Conservation (phyloP, 805 yeast genomes). For the Ogataea henricii region DNA sequence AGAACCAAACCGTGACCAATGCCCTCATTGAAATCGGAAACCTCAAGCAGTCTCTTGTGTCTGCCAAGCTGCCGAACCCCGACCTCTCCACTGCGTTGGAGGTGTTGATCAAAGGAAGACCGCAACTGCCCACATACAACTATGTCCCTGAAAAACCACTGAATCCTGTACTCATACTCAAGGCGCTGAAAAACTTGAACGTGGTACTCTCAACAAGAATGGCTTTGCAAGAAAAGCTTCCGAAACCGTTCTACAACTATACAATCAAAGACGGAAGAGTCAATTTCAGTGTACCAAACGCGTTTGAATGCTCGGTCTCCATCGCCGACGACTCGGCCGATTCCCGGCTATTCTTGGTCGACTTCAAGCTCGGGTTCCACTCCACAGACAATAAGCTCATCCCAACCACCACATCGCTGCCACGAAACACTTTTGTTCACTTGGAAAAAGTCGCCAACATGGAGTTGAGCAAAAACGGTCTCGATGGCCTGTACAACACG, state of each 20-base stretch:
- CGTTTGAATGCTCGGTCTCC: constrained; percentile 78
- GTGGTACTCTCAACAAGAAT: constrained; percentile 71
- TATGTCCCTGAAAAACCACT: constrained; percentile 53
- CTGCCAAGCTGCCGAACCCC: constrained; percentile 91
- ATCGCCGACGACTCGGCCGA: constrained; percentile 58
- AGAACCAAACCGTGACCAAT: constrained; percentile 66
- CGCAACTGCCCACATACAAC: constrained; percentile 67
- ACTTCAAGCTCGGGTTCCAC: constrained; percentile 65
- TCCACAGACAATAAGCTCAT: constrained; percentile 38
- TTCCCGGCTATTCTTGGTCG: constrained; percentile 76
- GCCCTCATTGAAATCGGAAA: constrained; percentile 66
- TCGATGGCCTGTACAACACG: constrained; percentile 55
- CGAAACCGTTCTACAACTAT: constrained; percentile 64
- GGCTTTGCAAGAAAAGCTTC: constrained; percentile 66
- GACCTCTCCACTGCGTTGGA: constrained; percentile 87
- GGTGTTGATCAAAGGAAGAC: constrained; percentile 76
- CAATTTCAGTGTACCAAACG: constrained; percentile 58
- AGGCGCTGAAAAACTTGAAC: constrained; percentile 68
- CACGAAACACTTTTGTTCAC: constrained; percentile 38
- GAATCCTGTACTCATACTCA: constrained; percentile 55
- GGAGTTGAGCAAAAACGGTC: constrained; percentile 46
- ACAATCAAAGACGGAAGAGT: constrained; percentile 76
- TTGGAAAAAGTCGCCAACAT: constrained; percentile 60
- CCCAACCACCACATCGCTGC: constrained; percentile 31
- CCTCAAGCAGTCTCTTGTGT: constrained; percentile 70